Evolutionary conservation across 495 filamentous ascomycete species (phyloP), one percentile per base, ranked within the genome.

Genomic region (Massariosphaeria phaeospora): DNA sequence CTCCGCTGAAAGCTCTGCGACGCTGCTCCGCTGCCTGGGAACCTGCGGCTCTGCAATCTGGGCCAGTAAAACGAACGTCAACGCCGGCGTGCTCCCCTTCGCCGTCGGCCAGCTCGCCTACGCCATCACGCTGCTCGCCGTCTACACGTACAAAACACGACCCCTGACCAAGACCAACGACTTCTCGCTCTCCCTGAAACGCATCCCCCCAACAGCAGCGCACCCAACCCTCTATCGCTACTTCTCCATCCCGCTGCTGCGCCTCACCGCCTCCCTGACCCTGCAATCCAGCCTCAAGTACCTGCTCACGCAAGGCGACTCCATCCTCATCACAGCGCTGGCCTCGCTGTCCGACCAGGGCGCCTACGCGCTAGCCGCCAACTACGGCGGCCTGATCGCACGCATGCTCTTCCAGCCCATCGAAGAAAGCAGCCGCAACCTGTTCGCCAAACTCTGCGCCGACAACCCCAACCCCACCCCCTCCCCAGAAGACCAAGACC

Each of bases 321-420:
- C 88, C 9, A 79, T 96, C 64, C 79, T 97, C 26, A 84, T 99
- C 29, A 79, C 85, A 24, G 70, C 80, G 42, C 73, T 97, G 51
- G 82, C 89, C 21, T 80, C 84, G 1, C 76, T 89, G 4, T 73
- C 78, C 31, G 85, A 89, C 10, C 91, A 97, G 71, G 93, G 93
- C n/a, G 83, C 88, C 15, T 99, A 97, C 69, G 86, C 89, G 0
- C 76, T 99, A 2, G 93, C 91, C 25, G 84, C 86, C 44, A 96
- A 96, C 65, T 99, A 99, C 73, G 93, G 94, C 34, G 85, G 89
- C 7, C 79, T 99, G 2, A 69, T 94, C 44, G 93, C 94, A 2
- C 84, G 93, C 11, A 80, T 96, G 50, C 70, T 99, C 49, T 93
- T 99, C 68, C 93, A 96, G 63, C 93, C 93, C 9, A 80, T 97